These are phyloP conservation scores for Pezicula neosporulosa DNA, from an alignment of 2,329 filamentous ascomycete genomes.

Conservation along the genomic window DNA sequence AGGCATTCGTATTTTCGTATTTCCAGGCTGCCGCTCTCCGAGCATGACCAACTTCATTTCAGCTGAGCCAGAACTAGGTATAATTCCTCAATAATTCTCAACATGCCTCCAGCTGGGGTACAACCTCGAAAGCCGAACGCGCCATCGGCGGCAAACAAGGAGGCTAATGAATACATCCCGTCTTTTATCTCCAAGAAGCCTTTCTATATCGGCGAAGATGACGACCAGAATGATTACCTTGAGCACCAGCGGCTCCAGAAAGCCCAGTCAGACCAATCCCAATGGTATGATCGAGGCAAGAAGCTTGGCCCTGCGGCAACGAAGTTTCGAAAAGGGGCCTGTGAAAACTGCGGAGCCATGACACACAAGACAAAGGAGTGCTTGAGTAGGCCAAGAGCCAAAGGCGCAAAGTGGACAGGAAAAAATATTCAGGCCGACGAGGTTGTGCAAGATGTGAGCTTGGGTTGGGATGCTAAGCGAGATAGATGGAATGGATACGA, in stretches of 20 bases:
- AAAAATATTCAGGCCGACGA: conserved; percentile 93
- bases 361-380: conserved; percentile 96
- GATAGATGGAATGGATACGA: conserved; percentile 99
- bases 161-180: conserved; percentile 98
- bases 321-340: conserved; percentile 96
- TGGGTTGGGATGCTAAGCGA: conserved; percentile 96
- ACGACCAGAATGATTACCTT: conserved; percentile 80
- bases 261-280: conserved; percentile 61
- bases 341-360: conserved; percentile 97
- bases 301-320: conserved; percentile 84
- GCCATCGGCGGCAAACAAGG: conserved; percentile 58
- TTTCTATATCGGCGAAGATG: conserved; percentile 85
- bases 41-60: not conserved
- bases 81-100: not conserved
- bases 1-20: no score
- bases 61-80: not conserved
- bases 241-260: conserved; percentile 87
- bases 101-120: conserved; percentile 35
- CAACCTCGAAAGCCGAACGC: conserved; percentile 28
- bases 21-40: no score
- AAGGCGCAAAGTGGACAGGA: conserved; percentile 88
- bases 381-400: conserved; percentile 80
- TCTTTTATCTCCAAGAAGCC: conserved; percentile 97
- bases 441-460: conserved; percentile 74
- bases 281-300: conserved; percentile 92